Evolutionary conservation across 2,329 filamentous ascomycete genomes (phyloP), one percentile per base, ranked within the genome.

Genomic region (Stemphylium beticola): DNA sequence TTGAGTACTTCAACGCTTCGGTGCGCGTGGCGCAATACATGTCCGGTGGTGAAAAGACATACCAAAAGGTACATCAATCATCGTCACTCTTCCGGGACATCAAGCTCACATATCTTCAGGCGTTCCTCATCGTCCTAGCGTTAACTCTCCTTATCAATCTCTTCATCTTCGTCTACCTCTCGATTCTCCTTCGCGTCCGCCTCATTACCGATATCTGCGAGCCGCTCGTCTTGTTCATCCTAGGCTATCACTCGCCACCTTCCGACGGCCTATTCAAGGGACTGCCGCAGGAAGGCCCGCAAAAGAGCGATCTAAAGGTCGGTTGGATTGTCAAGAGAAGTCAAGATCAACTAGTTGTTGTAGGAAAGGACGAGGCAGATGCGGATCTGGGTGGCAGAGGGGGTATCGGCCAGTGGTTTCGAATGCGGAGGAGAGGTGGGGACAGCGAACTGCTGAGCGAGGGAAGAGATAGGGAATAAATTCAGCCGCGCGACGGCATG

Each of bases 181-280:
- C 32, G 4, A 24, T 55, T 4, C 14, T 54, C 20, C 36, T 57
- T 0, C 44, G 55, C 17, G 32, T 57, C 17, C 22, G 36, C 17
- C 51, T 57, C 14, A 38, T 57, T 12, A 53, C 55, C n/a, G 55
- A 57, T 15, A 3, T 57, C 0, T 54, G 55, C 38, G 55, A 57
- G 29, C 55, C 50, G 4, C 51, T 57, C 3, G 45, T 54, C 0
- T n/a, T 57, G 0, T 57, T 57, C 31, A 40, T 57, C 0, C 44
- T 57, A 0, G 55, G 55, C 6, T 54, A 57, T 7, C 55, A 55
- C 38, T 44, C 37, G 11, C 43, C 45, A 3, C 53, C 43, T 0
- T 3, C 9, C 1, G 43, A 56, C 4, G 34, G 41, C 0, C 3
- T 56, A 1, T 56, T 56, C 1, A 14, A 18, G 3, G 49, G 49